Evolutionary conservation across 225 moss, liverwort and hornwort genomes (phyloP).

Genomic region (Rhytidiadelphus loreus): DNA sequence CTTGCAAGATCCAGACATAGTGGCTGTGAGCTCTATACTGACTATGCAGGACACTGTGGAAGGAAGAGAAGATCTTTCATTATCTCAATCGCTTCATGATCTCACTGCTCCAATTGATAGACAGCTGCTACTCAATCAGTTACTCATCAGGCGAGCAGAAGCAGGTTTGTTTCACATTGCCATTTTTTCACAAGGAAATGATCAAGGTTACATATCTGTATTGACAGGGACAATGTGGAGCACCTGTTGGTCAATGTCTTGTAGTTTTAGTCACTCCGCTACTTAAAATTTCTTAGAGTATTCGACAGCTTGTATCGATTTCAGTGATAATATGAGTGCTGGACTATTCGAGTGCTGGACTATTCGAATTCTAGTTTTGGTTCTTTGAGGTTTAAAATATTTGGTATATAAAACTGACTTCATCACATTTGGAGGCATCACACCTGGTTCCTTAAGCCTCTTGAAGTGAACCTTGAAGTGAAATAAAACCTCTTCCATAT

Average conservation of each 20-base stretch:
- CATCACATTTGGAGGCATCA: neutral
- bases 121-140: conserved; percentile 49
- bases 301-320: neutral
- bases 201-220: neutral
- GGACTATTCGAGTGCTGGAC: neutral
- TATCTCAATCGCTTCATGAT: conserved; percentile 23
- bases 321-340: neutral
- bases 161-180: conserved; percentile 41
- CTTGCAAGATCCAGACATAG: conserved; percentile 56
- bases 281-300: neutral
- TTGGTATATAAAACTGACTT: neutral
- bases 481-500: neutral
- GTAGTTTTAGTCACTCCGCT: neutral
- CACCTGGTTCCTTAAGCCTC: neutral
- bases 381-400: neutral
- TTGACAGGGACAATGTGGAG: neutral
- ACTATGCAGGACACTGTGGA: conserved; percentile 33
- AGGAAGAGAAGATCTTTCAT: conserved; percentile 13
- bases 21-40: conserved; percentile 51
- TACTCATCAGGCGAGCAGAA: conserved; percentile 57
- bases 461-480: neutral
- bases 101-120: conserved; percentile 15
- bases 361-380: neutral
- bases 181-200: neutral
- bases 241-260: neutral